Conservation (phyloP, 2,329 filamentous ascomycete genomes). For the Ceratocystiopsis brevicomis region DNA sequence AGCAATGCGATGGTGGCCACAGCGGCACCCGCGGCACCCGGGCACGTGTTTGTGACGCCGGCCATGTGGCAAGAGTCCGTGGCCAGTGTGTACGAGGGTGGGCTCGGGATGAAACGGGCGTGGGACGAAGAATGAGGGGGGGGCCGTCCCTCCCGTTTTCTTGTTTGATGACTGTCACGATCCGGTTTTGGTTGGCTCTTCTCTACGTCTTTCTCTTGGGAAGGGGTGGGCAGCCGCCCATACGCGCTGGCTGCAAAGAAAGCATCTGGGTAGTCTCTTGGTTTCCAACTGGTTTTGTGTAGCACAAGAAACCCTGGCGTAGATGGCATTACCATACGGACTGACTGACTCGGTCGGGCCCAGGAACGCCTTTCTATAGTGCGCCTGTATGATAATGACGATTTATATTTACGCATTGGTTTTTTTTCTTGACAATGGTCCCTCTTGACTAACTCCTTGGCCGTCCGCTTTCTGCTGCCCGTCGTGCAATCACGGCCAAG, state of each 20-base stretch:
- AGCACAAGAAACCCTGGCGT: neutral
- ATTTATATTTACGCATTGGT: neutral
- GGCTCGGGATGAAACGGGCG: constrained; percentile 31
- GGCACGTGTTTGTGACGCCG: constrained; percentile 40
- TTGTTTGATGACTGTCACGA: neutral
- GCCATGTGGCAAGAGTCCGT: constrained; percentile 60
- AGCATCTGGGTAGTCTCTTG: neutral
- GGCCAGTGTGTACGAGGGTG: constrained; percentile 47
- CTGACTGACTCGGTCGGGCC: neutral
- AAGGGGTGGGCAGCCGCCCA: too few relatives aligned
- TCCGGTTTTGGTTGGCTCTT: too few relatives aligned
- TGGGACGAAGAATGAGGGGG: constrained; percentile 34
- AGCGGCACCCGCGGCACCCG: constrained; percentile 8
- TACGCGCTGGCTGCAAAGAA: neutral
- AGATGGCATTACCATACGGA: neutral
- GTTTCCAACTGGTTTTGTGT: neutral
- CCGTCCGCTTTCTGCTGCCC: neutral
- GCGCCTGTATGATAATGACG: neutral
- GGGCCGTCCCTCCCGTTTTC: neutral
- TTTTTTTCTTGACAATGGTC: neutral
- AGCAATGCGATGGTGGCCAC: too few relatives aligned
- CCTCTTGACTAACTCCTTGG: neutral
- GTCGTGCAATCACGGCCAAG: constrained; percentile 10
- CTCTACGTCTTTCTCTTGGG: too few relatives aligned
- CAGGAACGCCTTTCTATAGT: neutral